Conservation (phyloP, 2,329 filamentous ascomycete genomes). For the Alternaria alternata region DNA sequence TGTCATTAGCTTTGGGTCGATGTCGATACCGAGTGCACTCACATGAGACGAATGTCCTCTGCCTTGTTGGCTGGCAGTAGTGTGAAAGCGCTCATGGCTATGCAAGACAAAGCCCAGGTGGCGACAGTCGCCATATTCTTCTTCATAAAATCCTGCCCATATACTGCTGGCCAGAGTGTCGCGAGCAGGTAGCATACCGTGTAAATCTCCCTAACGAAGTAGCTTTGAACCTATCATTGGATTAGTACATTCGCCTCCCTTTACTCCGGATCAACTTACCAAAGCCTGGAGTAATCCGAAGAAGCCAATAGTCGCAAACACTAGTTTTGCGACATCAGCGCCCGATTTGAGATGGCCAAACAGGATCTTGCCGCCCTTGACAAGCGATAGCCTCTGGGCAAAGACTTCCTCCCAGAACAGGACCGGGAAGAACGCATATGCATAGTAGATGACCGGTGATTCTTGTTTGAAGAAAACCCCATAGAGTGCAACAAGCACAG, state of each 20-base stretch:
- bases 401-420: conserved; percentile 97
- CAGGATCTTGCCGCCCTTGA: conserved; percentile 71
- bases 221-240: conserved; percentile 76
- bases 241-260: conserved; percentile 7
- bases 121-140: conserved; percentile 69
- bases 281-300: conserved; percentile 80
- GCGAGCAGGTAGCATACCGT: conserved; percentile 80
- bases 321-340: conserved; percentile 65
- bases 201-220: conserved; percentile 88
- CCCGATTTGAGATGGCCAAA: conserved; percentile 73
- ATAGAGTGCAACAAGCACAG: conserved; percentile 76
- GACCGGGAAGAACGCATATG: conserved; percentile 90
- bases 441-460: conserved; percentile 85
- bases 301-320: conserved; percentile 71
- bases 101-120: conserved; percentile 79
- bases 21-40: conserved; percentile 38
- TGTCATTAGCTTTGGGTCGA: conserved; percentile 10
- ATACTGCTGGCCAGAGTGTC: conserved; percentile 77
- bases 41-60: conserved; percentile 80
- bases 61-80: conserved; percentile 85
- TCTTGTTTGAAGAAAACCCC: conserved; percentile 80
- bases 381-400: conserved; percentile 74
- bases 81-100: conserved; percentile 89
- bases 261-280: conserved; percentile 44
- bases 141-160: conserved; percentile 76